Evolutionary conservation across 2,329 filamentous ascomycete species (phyloP), one percentile per base, ranked within the genome.

Genomic region (Proliferodiscus dingleyae): DNA sequence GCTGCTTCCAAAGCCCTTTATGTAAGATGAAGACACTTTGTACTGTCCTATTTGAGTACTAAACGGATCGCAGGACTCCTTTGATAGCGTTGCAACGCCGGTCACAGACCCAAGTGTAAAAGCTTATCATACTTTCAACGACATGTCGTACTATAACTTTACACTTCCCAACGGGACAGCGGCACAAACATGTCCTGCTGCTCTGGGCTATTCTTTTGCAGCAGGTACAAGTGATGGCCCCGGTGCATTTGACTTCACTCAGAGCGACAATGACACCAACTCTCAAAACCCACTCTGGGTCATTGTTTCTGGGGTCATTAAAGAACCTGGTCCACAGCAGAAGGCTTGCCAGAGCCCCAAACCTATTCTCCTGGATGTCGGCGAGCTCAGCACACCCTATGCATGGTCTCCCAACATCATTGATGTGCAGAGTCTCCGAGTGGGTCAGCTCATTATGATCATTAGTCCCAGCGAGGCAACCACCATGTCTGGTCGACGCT

Each of bases 201-300:
- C 89, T 0, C 70, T 97, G 43, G 91, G 91, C 8, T 94, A 90
- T 62, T 89, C 85, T 0, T 97, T 97, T 62, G 90, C 90, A 0
- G 90, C 86, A 0, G 91, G 91, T 13, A 97, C 91, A 0, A 88
- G 86, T 0, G 91, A 96, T 62, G 89, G 91, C 5, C 90, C 90
- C 0, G 91, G 91, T 1, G 82, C 81, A 0, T 94, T 95, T 59
- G 90, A 96, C 65, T 96, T 96, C 64, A 90, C 86, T 1, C 91
- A 97, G 62, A 88, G 87, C 51, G 78, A 87, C 54, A 82, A 82
- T 0, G 83, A 81, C 29, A 72, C 78, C 7, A 81, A 87, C 0
- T 74, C 81, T 16, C 76, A 75, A 33, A 75, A 72, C 5, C 73
- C 71, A 3, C 68, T 96, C 4, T 96, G 90, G 90, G 71, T 73